Conservation (phyloP, 2,329 filamentous ascomycete genomes). For the Penicillium hesseltinei region DNA sequence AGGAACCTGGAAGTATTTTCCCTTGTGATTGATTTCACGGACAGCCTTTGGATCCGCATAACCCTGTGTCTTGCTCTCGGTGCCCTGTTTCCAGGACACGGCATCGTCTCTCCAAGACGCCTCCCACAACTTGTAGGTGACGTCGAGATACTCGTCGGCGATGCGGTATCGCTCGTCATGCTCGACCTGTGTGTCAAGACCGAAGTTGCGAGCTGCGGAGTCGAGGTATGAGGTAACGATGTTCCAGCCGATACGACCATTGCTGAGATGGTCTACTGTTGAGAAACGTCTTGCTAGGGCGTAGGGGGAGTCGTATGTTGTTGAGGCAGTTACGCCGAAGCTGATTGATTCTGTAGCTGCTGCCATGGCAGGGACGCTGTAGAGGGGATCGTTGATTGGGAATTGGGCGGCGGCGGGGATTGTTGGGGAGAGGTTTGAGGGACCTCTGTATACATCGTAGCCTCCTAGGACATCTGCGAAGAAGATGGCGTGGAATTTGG, state of each 20-base stretch:
- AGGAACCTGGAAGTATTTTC: constrained; percentile 44
- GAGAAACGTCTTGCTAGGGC: constrained; percentile 56
- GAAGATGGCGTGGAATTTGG: constrained; percentile 53
- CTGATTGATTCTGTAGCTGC: constrained; percentile 48
- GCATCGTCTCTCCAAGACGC: constrained; percentile 50
- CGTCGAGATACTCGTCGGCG: constrained; percentile 50
- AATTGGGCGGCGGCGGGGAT: constrained; percentile 44
- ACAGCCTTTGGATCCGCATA: constrained; percentile 39
- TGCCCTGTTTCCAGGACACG: constrained; percentile 26
- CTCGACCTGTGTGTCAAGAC: constrained; percentile 45
- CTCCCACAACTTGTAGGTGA: constrained; percentile 53
- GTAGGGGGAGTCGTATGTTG: constrained; percentile 56
- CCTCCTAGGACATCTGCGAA: constrained; percentile 51
- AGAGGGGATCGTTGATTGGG: constrained; percentile 45
- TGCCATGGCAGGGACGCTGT: constrained; percentile 48
- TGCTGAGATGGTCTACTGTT: constrained; percentile 53
- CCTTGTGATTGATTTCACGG: constrained; percentile 40
- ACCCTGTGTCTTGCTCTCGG: constrained; percentile 13
- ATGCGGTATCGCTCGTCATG: constrained; percentile 52
- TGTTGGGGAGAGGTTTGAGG: constrained; percentile 39
- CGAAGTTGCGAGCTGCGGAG: constrained; percentile 50
- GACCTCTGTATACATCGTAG: constrained; percentile 49
- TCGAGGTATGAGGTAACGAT: constrained; percentile 52
- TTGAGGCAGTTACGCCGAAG: constrained; percentile 55
- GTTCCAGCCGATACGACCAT: constrained; percentile 54